phyloP scores from a whole-genome alignment of 1,284 basidiomycete species.

The Puccinia polysora region DNA sequence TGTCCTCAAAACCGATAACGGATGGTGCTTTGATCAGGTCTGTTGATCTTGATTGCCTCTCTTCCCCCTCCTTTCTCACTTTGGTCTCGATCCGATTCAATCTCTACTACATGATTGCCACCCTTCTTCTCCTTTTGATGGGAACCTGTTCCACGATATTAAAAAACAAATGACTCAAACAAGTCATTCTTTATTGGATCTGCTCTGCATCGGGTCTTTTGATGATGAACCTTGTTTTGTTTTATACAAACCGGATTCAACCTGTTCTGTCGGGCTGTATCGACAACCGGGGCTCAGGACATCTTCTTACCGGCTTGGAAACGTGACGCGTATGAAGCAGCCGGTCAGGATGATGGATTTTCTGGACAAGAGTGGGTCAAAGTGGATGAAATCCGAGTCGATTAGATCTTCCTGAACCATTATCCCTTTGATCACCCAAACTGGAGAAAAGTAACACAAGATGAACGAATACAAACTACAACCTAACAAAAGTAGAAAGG shows the following conservation, averaged over 20 bases:
- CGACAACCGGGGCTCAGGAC: conserved; percentile 34
- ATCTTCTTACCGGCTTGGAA: conserved; percentile 42
- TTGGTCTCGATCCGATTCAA: background rate
- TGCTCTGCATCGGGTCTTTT: background rate
- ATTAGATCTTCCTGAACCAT: background rate
- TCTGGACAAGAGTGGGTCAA: conserved; percentile 21
- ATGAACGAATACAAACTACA: no score
- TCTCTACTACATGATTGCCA: no score
- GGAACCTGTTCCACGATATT: no score
- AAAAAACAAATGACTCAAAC: no score
- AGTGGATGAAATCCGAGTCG: conserved; percentile 41
- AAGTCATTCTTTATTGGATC: no score
- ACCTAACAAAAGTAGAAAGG: no score
- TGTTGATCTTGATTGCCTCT: background rate
- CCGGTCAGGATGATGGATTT: conserved; percentile 30
- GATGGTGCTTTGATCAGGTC: conserved; percentile 43
- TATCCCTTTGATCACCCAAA: background rate
- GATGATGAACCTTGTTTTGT: no score
- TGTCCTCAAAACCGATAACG: conserved; percentile 38
- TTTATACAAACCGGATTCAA: conserved; percentile 15
- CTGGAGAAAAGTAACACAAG: no score
- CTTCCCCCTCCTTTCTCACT: background rate
- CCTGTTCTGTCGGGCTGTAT: conserved; percentile 1
- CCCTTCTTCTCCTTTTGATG: background rate
- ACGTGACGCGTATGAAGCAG: conserved; percentile 38